Evolutionary conservation across 2,329 filamentous ascomycete species (phyloP), one percentile per base, ranked within the genome.

Genomic region (Lecanicillium sp.): DNA sequence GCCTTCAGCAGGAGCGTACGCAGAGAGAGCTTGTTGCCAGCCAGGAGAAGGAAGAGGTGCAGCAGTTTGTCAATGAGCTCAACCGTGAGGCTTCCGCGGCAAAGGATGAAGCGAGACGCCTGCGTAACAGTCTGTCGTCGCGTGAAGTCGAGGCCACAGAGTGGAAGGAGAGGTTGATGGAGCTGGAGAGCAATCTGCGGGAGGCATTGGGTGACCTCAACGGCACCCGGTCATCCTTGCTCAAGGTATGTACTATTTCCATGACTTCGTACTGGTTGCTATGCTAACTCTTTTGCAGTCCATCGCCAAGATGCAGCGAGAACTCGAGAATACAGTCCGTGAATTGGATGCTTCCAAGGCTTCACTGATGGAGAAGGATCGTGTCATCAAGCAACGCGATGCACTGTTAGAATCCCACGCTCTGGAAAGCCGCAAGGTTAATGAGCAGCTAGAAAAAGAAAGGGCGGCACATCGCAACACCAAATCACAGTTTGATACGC

Each of bases 31-130:
- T 89, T 35, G 76, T 96, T 39, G 87, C 87, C 33, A 84, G 79
- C 54, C 81, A 86, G 53, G 89, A 95, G 64, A 95, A 97, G 66
- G 85, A 94, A 56, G 90, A 97, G 56, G 85, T 94, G 37, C 89
- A 97, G 64, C 85, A 90, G 59, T 79, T 94, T 46, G 79, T 97
- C 55, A 90, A 94, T 54, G 87, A 96, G 47, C 81, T 97, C 48
- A 97, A 96, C 57, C 74, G 80, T 29, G 89, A 97, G 60, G 77
- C 81, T 17, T 82, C 82, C 5, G 72, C 74, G 19, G 80, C 87
- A 46, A 94, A 92, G 65, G 92, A 97, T 46, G 92, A 97, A 55
- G 77, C 81, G 18, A 76, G 88, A 46, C 79, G 77, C 53, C 68
- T 97, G 48, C 83, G 87, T 54, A 92, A 94, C 71, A 87, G 69